Evolutionary conservation across 2,329 filamentous ascomycete species (phyloP), one percentile per base, ranked within the genome.

Genomic region (Ramularia collo-cygni): DNA sequence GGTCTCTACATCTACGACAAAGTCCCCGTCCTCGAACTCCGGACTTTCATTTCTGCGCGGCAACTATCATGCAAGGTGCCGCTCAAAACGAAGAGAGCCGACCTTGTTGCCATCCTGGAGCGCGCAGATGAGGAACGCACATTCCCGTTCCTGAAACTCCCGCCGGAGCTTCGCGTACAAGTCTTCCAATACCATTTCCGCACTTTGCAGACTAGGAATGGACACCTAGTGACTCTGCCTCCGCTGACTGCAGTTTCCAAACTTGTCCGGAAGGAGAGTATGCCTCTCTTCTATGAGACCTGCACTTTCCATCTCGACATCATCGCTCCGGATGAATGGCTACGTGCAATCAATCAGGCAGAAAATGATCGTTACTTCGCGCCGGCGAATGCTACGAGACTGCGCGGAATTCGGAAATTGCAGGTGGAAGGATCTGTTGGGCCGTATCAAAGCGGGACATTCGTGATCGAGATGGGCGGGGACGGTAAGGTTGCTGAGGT

Each of bases 71-170:
- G n/a, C 9, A 33, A 14, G 16, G 17, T 12, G 10, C 8, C 31
- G n/a, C 16, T 15, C 6, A 15, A 9, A n/a, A 33, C 16, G 31
- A 33, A 18, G 9, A 33, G 19, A 16, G 16, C 16, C 4, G 31
- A 33, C 16, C 31, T 33, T 12, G 19, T 33, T n/a, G 8, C 14
- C 8, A 8, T 33, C 16, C 64, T 75, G 7, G 76, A 79, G 56
- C 77, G 78, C 52, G 67, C 78, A 40, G 74, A 77, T 37, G 64
- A 64, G 7, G 64, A 64, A 16, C 54, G 24, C 8, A 33, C 31
- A 14, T 38, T 38, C 27, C 15, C 15, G 8, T 31, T 38, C 15
- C 16, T 38, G 6, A 16, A 38, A 9, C 27, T 38, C 1, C 35
- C 35, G 6, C 4, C 28, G 9, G 35, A 38, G 16, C 7, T 38